Base-by-base conservation (phyloP, 345 rosid species). In the Rhizophora mangle region DNA sequence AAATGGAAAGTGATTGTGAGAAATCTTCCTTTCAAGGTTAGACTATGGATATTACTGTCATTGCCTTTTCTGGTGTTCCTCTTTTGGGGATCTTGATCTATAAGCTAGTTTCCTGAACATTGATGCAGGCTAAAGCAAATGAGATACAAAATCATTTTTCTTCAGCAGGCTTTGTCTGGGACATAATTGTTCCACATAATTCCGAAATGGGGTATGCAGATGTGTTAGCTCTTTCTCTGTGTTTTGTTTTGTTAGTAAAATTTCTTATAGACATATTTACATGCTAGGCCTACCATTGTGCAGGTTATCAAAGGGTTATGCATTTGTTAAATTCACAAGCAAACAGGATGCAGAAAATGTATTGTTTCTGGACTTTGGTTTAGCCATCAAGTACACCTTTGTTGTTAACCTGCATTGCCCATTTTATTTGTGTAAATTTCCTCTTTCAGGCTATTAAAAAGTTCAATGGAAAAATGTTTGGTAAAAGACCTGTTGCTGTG, bases 1-100 rank as follows among this genome's bases (percentile, higher is more conserved):
- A 95, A 92, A 83, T 95, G 97, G 99, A 95, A 95, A 78, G 82
- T 95, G 62, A 92, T 92, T 69, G 63, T 87, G 73, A 84, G 99
- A 80, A 92, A 88, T 73, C 91, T 92, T 72, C 97, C 99, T 59
- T 95, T 92, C 81, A 83, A 88, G 97, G 99, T 89, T 72, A 60
- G 71, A 78, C 52, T 37, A 43, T 76, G 31, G 68, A 43, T 47
- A 11, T 18, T 24, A 29, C 54, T 71, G 16, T 67, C 68, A 53
- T 70, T 39, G 32, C 10, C 52, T 31, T 61, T 69, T 51, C 49
- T 55, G 61, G 53, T 49, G 67, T 53, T 77, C 21, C 37, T 54
- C 60, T 37, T 46, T 30, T 20, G 55, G 16, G 55, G 55, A 6
- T 67, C 60, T 65, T 69, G 49, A 22, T 62, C 58, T 73, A n/a